Percentiles rank a stretch among this genome's conserved stretches.
These are phyloP conservation scores for Ogataea methylovora DNA, from an alignment of 805 yeast species.

Conservation along the genomic window DNA sequence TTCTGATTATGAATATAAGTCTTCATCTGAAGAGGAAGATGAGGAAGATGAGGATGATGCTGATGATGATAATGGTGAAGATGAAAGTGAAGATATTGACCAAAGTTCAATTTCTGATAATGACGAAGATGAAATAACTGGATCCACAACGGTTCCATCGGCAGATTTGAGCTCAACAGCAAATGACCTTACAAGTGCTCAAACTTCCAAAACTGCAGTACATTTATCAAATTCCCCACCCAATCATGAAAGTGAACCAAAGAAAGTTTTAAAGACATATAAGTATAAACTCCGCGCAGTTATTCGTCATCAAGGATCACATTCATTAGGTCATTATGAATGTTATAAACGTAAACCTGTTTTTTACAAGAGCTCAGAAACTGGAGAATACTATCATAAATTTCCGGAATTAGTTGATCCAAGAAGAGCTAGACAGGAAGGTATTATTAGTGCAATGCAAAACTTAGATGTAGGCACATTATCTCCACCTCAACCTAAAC, in stretches of 20 bases:
- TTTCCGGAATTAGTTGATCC: slow-evolving; percentile 9
- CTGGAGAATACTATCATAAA: slow-evolving; percentile 16
- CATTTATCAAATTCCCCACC: too few relatives aligned
- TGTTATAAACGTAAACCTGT: slow-evolving; percentile 75
- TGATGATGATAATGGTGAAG: slow-evolving; percentile 6
- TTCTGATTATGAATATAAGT: slow-evolving; percentile 11
- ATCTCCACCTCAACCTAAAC: too few relatives aligned
- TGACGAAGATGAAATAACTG: neutral
- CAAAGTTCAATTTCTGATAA: neutral
- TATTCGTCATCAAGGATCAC: slow-evolving; percentile 84
- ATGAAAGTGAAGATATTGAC: slow-evolving; percentile 6
- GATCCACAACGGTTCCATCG: too few relatives aligned
- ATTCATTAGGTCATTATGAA: slow-evolving; percentile 84
- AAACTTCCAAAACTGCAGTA: too few relatives aligned
- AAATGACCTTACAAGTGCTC: too few relatives aligned
- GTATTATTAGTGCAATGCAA: slow-evolving; percentile 1
- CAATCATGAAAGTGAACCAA: too few relatives aligned
- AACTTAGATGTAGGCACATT: neutral
- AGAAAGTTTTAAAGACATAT: slow-evolving; percentile 7
- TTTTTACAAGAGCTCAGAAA: slow-evolving; percentile 32
- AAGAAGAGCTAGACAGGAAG: slow-evolving; percentile 3
- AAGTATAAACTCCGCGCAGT: slow-evolving; percentile 61
- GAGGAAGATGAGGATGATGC: slow-evolving; percentile 1
- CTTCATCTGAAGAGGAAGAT: slow-evolving; percentile 6
- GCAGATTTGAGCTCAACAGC: too few relatives aligned